These are phyloP conservation scores for Zygosaccharomyces pseudorouxii DNA, from an alignment of 805 yeast species.

Conservation along the genomic window DNA sequence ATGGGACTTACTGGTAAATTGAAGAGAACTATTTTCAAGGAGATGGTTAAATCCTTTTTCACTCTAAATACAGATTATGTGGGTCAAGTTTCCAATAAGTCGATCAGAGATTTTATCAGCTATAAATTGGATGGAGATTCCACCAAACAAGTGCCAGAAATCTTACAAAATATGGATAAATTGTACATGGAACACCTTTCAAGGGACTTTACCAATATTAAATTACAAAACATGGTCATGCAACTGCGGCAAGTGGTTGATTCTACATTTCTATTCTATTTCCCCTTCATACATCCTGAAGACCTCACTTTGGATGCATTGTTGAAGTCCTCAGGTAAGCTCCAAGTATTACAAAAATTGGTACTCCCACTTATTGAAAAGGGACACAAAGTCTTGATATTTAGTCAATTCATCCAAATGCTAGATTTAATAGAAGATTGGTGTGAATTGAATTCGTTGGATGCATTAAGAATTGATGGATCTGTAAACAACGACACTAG, in stretches of 20 bases:
- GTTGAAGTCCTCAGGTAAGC: slow-evolving; percentile 62
- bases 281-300: slow-evolving; percentile 56
- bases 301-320: slow-evolving; percentile 41
- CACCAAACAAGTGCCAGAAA: slow-evolving; percentile 6
- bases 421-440: slow-evolving; percentile 79
- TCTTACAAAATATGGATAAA: slow-evolving; percentile 24
- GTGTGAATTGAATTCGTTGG: slow-evolving; percentile 46
- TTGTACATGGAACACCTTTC: slow-evolving; percentile 33
- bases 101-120: slow-evolving; percentile 42
- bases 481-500: slow-evolving; percentile 61
- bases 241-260: slow-evolving; percentile 81
- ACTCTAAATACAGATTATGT: slow-evolving; percentile 36
- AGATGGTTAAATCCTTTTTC: slow-evolving; percentile 49
- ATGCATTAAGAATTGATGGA: slow-evolving; percentile 71
- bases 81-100: slow-evolving; percentile 31
- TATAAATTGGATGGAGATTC: slow-evolving; percentile 28
- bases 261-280: slow-evolving; percentile 78
- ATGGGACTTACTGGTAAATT: slow-evolving; percentile 44
- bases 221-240: slow-evolving; percentile 67
- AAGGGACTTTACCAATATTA: slow-evolving; percentile 45
- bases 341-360: slow-evolving; percentile 64
- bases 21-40: slow-evolving; percentile 42
- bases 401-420: slow-evolving; percentile 81
- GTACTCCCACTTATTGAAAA: slow-evolving; percentile 44
- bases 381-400: slow-evolving; percentile 70